phyloP scores from a whole-genome alignment of 768 basidiomycete species.

The Boletales sp. region DNA sequence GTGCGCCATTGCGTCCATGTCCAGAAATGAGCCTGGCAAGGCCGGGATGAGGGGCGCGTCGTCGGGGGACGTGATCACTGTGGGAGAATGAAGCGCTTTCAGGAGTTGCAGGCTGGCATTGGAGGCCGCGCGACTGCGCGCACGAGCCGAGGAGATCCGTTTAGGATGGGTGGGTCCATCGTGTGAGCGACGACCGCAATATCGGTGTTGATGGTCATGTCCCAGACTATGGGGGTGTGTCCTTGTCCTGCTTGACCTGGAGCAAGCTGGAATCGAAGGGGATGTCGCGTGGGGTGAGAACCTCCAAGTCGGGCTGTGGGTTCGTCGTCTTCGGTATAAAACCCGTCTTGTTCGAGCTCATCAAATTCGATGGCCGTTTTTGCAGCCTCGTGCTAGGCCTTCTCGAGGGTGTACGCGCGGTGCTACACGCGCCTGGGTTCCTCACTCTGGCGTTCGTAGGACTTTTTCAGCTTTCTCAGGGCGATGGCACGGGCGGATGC shows the following conservation, averaged over 20 bases:
- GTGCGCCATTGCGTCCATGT: slow-evolving; percentile 35
- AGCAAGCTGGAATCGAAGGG: background rate
- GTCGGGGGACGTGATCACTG: slow-evolving; percentile 28
- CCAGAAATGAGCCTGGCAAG: slow-evolving; percentile 29
- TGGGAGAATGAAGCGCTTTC: slow-evolving; percentile 23
- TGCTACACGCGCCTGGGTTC: slow-evolving; percentile 51
- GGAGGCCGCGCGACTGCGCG: slow-evolving; percentile 59
- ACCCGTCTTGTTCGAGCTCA: slow-evolving; percentile 43
- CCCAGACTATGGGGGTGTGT: slow-evolving; percentile 25
- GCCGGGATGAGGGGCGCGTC: slow-evolving; percentile 21
- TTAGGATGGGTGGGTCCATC: slow-evolving; percentile 33
- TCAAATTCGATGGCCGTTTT: slow-evolving; percentile 71
- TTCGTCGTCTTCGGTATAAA: background rate
- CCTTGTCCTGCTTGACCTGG: slow-evolving; percentile 10
- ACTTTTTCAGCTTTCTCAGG: slow-evolving; percentile 73
- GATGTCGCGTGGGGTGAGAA: too few species aligned
- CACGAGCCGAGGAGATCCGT: slow-evolving; percentile 61
- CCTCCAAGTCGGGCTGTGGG: too few species aligned
- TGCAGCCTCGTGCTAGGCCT: slow-evolving; percentile 79
- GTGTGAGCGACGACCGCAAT: slow-evolving; percentile 30
- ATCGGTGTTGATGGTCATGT: slow-evolving; percentile 22
- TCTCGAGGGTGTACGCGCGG: slow-evolving; percentile 68
- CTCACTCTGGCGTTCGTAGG: slow-evolving; percentile 60
- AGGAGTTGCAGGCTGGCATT: slow-evolving; percentile 66
- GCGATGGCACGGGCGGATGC: slow-evolving; percentile 74